Evolutionary conservation across 129 eudicot genomes (phyloP).

Genomic region (Helianthus tuberosus): DNA sequence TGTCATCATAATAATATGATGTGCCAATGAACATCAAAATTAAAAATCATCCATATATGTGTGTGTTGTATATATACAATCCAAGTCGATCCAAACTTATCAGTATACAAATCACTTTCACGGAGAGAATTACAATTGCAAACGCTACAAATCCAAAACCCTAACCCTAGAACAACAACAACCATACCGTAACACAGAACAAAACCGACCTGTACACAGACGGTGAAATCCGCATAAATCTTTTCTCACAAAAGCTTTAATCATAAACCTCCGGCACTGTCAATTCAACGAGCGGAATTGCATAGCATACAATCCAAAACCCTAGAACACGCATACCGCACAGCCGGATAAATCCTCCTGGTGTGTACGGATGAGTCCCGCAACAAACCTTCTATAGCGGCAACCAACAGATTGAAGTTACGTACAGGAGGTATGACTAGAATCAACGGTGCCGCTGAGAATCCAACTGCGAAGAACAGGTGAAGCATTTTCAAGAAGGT

Average conservation of each 20-base stretch:
- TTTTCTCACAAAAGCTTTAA: too few species aligned
- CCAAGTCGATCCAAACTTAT: too few species aligned
- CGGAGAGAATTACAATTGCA: conserved; percentile 38
- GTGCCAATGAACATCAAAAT: background rate
- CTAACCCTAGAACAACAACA: conserved; percentile 7
- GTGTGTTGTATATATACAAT: background rate
- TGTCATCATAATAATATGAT: background rate
- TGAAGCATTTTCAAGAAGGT: conserved; percentile 53
- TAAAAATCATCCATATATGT: background rate
- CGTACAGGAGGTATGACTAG: conserved; percentile 78
- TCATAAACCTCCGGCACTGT: too few species aligned
- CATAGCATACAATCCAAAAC: conserved; percentile 68
- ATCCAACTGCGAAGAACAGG: conserved; percentile 76
- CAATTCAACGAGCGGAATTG: background rate
- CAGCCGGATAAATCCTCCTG: conserved; percentile 49
- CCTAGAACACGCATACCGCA: conserved; percentile 64
- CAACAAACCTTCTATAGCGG: conserved; percentile 63
- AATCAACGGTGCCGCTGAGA: conserved; percentile 80
- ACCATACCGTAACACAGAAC: too few species aligned
- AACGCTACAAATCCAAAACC: conserved; percentile 46
- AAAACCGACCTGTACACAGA: too few species aligned
- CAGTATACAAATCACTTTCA: too few species aligned
- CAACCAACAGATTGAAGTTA: conserved; percentile 67
- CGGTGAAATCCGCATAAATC: too few species aligned
- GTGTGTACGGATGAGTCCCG: conserved; percentile 57